phyloP scores from a whole-genome alignment of 2,329 filamentous ascomycete genomes.

The Xylaria hypoxylon region DNA sequence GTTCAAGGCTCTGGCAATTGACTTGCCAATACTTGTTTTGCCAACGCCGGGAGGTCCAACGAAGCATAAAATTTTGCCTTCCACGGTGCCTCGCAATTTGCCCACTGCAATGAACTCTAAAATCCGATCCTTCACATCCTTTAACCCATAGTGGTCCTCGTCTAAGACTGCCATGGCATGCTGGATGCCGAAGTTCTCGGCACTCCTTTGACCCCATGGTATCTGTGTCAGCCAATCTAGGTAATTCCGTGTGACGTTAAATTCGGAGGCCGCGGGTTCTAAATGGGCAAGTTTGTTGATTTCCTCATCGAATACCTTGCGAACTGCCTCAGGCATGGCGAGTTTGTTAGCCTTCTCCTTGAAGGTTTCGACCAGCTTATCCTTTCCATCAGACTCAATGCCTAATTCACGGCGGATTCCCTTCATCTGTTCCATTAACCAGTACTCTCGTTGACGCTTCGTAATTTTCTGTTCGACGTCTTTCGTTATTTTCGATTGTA shows the following conservation, averaged over 20 bases:
- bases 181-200: constrained; percentile 95
- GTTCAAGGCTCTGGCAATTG: constrained; percentile 93
- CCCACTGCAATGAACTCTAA: constrained; percentile 98
- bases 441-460: constrained; percentile 97
- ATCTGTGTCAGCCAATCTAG: constrained; percentile 99
- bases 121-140: constrained; percentile 98
- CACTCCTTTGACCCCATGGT: constrained; percentile 94
- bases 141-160: constrained; percentile 95
- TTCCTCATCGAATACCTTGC: constrained; percentile 98
- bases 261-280: constrained; percentile 95
- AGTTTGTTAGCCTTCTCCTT: constrained; percentile 93
- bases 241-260: constrained; percentile 98
- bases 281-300: constrained; percentile 96
- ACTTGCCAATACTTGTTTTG: constrained; percentile 99
- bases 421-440: constrained; percentile 99
- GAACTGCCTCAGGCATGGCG: constrained; percentile 95
- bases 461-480: constrained; percentile 98
- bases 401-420: constrained; percentile 95
- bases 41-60: constrained; percentile 97
- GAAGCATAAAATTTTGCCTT: constrained; percentile 98
- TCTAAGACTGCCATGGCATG: constrained; percentile 92
- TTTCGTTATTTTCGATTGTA: constrained; percentile 97
- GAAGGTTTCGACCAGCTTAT: constrained; percentile 97
- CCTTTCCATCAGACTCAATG: constrained; percentile 97
- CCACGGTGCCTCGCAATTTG: constrained; percentile 94